Conservation (phyloP, 2,329 filamentous ascomycete genomes). For the Exophiala mesophila region DNA sequence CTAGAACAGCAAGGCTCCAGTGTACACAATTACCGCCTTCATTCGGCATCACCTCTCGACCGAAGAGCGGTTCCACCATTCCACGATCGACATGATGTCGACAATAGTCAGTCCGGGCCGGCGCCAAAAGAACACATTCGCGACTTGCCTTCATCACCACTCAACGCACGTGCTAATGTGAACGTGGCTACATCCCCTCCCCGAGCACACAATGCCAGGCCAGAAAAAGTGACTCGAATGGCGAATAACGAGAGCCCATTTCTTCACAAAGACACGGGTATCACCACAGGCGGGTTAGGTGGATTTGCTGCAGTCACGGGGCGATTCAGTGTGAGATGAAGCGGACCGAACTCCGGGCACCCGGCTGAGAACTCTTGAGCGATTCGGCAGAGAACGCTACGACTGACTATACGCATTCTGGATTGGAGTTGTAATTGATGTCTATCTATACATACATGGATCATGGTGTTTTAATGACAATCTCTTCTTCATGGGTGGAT, state of each 20-base stretch:
- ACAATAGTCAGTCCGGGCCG: not conserved
- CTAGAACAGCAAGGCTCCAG: conserved; percentile 15
- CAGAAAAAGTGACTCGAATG: conserved; percentile 7
- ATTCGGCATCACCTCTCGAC: conserved; percentile 22
- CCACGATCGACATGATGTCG: not conserved
- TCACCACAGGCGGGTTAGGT: conserved; percentile 15
- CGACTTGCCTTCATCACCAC: conserved; percentile 16
- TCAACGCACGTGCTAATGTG: conserved; percentile 17
- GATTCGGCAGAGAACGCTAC: too few species aligned
- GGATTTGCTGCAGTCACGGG: conserved; percentile 26
- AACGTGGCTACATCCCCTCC: conserved; percentile 4
- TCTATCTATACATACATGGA: too few species aligned
- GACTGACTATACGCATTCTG: too few species aligned
- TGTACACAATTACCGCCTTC: conserved; percentile 16
- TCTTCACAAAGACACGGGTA: conserved; percentile 12
- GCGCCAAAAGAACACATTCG: conserved; percentile 12
- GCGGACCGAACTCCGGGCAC: too few species aligned
- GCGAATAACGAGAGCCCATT: conserved; percentile 13
- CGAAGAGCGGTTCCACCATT: conserved; percentile 25
- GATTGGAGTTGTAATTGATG: too few species aligned
- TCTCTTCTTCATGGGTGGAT: too few species aligned
- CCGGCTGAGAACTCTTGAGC: too few species aligned
- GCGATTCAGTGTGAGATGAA: conserved; percentile 30
- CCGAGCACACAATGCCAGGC: conserved; percentile 6
- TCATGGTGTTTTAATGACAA: too few species aligned